A percentile compares a stretch with the other conserved stretches of the same genome.
Evolutionary conservation across 768 basidiomycete species (phyloP).

Genomic region (Clavulina sp.): DNA sequence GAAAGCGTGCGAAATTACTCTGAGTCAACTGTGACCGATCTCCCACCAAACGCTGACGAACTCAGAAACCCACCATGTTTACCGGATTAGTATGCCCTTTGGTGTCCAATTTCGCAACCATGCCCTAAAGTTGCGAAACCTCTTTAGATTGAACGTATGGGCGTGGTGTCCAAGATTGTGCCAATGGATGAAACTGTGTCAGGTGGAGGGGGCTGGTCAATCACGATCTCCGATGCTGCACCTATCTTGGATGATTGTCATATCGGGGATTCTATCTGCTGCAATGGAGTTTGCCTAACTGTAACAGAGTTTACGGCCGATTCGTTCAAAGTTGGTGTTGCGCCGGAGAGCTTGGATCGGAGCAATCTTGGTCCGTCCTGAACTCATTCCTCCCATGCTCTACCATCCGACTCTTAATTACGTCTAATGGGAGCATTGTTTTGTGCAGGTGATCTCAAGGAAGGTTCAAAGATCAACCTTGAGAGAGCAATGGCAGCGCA

Average conservation of each 20-base stretch:
- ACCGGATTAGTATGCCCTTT: constrained; percentile 16
- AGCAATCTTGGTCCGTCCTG: constrained; percentile 61
- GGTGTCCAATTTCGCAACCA: background rate
- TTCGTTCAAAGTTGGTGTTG: constrained; percentile 80
- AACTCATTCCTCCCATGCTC: constrained; percentile 13
- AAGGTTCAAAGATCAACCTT: constrained; percentile 71
- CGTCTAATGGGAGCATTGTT: background rate
- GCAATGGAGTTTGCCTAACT: constrained; percentile 78
- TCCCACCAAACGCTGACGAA: background rate
- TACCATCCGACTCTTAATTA: background rate
- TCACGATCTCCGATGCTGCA: constrained; percentile 54
- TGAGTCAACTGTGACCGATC: background rate
- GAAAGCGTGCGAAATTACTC: too few species aligned
- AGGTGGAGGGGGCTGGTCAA: constrained; percentile 52
- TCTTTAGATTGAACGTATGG: constrained; percentile 73
- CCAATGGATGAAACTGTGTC: constrained; percentile 30
- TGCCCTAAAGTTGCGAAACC: background rate
- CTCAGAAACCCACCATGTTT: constrained; percentile 14
- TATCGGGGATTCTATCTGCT: constrained; percentile 86
- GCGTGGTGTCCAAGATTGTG: constrained; percentile 44
- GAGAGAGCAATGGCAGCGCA: constrained; percentile 92
- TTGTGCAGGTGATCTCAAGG: constrained; percentile 48
- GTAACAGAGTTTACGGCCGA: constrained; percentile 59
- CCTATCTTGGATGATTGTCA: constrained; percentile 76
- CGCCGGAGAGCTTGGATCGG: constrained; percentile 82